Percentiles rank a stretch among this genome's conserved stretches.
These are phyloP conservation scores for Tilletia indica DNA, from an alignment of 1,284 basidiomycete species.

Conservation along the genomic window DNA sequence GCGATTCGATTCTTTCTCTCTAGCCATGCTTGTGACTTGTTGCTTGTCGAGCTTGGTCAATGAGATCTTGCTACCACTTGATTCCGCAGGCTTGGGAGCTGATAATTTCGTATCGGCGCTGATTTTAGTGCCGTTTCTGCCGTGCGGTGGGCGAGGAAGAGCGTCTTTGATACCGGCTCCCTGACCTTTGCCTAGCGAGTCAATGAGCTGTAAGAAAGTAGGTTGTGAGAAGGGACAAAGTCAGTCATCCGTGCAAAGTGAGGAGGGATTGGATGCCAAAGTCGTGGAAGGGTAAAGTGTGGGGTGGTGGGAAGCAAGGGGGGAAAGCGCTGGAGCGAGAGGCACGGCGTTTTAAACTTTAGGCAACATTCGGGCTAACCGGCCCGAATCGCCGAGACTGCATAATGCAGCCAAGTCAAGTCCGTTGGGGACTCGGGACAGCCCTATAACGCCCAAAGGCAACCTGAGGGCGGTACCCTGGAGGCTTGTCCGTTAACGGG, in stretches of 20 bases:
- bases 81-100: neutral
- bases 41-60: too few species aligned
- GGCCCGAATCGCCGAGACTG: too few species aligned
- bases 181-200: slow-evolving; percentile 6
- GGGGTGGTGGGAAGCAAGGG: neutral
- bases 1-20: neutral
- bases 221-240: neutral
- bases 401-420: too few species aligned
- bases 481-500: neutral
- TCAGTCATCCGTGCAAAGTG: neutral
- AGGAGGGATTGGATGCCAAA: neutral
- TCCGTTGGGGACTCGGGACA: too few species aligned
- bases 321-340: neutral
- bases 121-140: slow-evolving; percentile 1
- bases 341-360: neutral
- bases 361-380: too few species aligned
- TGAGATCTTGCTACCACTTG: too few species aligned
- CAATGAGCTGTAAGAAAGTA: slow-evolving; percentile 1
- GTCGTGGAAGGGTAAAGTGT: neutral
- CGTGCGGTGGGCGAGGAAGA: slow-evolving; percentile 4
- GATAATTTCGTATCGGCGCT: slow-evolving; percentile 4
- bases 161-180: slow-evolving; percentile 11
- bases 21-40: too few species aligned
- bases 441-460: too few species aligned
- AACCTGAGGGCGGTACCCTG: neutral